Evolutionary conservation across 129 eudicot genomes (phyloP), one percentile per base, ranked within the genome.

Genomic region (Escallonia rubra): DNA sequence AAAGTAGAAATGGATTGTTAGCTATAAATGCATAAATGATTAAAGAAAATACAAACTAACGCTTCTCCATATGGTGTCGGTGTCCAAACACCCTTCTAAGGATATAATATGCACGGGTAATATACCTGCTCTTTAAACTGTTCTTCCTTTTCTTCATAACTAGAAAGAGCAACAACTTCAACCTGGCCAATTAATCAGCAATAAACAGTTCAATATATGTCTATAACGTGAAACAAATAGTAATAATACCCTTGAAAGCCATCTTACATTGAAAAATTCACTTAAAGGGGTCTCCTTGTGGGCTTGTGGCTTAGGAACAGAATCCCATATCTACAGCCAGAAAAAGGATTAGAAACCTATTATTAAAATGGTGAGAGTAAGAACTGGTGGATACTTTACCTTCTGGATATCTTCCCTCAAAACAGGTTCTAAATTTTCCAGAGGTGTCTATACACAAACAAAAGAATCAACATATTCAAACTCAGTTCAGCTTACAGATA

Each of bases 121-220:
- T 55, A 38, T 76, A 94, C 99, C 97, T 94, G 97, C 77, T 94
- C 99, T 79, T 75, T 94, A 57, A 94, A 94, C 60, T 76, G 99
- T 74, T 94, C 99, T 83, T 94, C 99, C 85, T 90, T 90, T 78
- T 94, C 99, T 79, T 94, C 99, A 76, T 63, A 94, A 76, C 99
- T 94, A 43, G 96, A 81, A 23, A 94, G 96, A 56, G 99, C 99
- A 53, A 90, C 91, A 63, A 94, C 97, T 82, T 94, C 96, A 74
- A 94, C 97, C 99, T 94, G 69, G 68, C 61, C 57, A 75, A 56
- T 44, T 64, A 15, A 66, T 53, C 70, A 84, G 59, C 43, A 43
- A 59, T 56, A 61, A 57, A 55, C 15, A 73, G 51, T 16, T 54
- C 14, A 52, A 54, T 34, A 54, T 14, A 63, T 41, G 38, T 72